phyloP scores from a whole-genome alignment of 1,284 basidiomycete species.

The Leccinum griseonigrum region DNA sequence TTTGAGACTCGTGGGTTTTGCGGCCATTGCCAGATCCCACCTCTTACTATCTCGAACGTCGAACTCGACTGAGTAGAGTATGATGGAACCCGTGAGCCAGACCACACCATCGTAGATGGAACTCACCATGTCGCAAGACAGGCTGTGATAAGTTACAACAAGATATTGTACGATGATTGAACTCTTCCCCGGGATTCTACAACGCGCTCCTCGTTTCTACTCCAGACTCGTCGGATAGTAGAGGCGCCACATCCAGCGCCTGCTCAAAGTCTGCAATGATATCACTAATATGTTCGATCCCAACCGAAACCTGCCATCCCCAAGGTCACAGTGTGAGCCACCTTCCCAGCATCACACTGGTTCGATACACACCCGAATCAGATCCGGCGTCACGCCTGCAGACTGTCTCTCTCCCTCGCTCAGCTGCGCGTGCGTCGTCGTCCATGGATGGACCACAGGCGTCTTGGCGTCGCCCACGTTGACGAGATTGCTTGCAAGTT shows the following conservation, averaged over 20 bases:
- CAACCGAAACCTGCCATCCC: conserved; percentile 39
- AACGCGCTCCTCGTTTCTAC: neutral
- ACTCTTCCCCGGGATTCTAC: neutral
- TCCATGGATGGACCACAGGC: conserved; percentile 79
- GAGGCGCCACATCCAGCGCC: conserved; percentile 16
- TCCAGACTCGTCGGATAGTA: neutral
- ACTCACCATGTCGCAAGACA: neutral
- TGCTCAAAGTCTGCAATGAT: conserved; percentile 83
- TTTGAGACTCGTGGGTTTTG: neutral
- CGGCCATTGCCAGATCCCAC: neutral
- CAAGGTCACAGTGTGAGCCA: neutral
- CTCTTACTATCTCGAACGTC: no score
- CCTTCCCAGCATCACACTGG: neutral
- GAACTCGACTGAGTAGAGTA: no score
- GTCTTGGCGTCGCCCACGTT: conserved; percentile 85
- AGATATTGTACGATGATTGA: neutral
- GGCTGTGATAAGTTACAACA: neutral
- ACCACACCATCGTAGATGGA: neutral
- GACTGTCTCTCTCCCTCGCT: conserved; percentile 63
- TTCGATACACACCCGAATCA: conserved; percentile 68
- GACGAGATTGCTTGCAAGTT: conserved; percentile 73
- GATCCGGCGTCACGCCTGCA: conserved; percentile 77
- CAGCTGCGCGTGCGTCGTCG: conserved; percentile 84
- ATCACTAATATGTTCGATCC: conserved; percentile 85
- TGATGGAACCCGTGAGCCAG: no score